Evolutionary conservation across 805 yeast species (phyloP).

Genomic region (Wickerhamiella brachini): DNA sequence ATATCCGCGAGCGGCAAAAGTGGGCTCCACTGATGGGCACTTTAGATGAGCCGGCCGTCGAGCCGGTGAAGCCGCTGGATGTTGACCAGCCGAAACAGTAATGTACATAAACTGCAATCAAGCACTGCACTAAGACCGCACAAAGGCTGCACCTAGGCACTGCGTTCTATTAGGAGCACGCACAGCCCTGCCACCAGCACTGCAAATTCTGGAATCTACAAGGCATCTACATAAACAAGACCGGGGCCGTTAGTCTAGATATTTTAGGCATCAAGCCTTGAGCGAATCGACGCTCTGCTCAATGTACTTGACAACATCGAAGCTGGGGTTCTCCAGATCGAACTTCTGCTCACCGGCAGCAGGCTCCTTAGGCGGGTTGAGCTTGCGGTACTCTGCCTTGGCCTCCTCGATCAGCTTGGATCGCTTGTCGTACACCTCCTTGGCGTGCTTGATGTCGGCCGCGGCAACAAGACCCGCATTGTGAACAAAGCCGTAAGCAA

Average conservation of each 20-base stretch:
- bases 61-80: no score
- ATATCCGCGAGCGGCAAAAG: conserved; percentile 15
- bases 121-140: no score
- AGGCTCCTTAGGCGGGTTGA: conserved; percentile 33
- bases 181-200: no score
- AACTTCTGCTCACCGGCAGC: conserved; percentile 26
- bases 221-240: no score
- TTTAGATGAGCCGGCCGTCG: no score
- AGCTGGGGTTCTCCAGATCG: conserved; percentile 78
- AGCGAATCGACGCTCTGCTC: conserved; percentile 15
- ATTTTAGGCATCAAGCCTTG: no score
- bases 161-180: no score
- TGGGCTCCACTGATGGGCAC: conserved; percentile 11
- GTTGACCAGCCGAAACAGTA: no score
- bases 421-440: conserved; percentile 45
- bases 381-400: conserved; percentile 71
- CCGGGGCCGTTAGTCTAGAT: no score
- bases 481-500: conserved; percentile 78
- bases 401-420: conserved; percentile 75
- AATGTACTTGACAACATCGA: conserved; percentile 50
- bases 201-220: no score
- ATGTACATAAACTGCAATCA: no score
- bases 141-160: no score
- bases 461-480: conserved; percentile 51
- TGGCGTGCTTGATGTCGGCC: conserved; percentile 45